Base-by-base conservation (phyloP, 148 eudicot species). In the Mesembryanthemum crystallinum region DNA sequence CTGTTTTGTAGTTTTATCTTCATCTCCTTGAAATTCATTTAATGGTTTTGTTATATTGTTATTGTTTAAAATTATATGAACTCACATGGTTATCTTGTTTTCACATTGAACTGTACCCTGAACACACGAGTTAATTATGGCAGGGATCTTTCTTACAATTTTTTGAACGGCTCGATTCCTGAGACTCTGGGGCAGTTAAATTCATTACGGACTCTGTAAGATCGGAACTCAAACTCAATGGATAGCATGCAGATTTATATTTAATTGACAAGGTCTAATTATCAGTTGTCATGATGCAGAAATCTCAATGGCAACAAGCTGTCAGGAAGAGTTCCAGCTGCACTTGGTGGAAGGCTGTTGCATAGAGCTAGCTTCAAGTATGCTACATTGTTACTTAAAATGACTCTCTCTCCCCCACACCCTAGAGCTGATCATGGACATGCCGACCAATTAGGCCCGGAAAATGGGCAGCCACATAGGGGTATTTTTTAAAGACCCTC, bases 311-410 rank as follows among this genome's bases (percentile, higher is more conserved):
- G 97, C 72, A 96, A 96, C 80, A 85, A 92, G 69, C 88, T 96
- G 59, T 86, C 91, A 30, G 99, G 99, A 80, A 87, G 80, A 86
- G 97, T 96, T 47, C 94, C 99, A 67, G 83, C 89, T 51, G 83
- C 89, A 30, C 87, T 96, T 51, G 98, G 98, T 71, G 98, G 88
- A 75, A 92, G 97, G 83, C 89, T 96, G 62, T 74, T 96, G 77
- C 98, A 91, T 73, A 82, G 99, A 73, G 95, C 99, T 75, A 96
- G 99, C 88, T 96, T 91, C 86, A 96, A 96, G 99, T 96, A 89
- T 63, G 92, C 81, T 76, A 24, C 24, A 39, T 63, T 27, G n/a
- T 54, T 64, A 21, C 30, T 13, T 58, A 21, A 64, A 51, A 8
- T 57, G 2, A 33, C 67, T 17, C 59, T 64, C 47, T 51, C 7